Evolutionary conservation across 108 stramenopile genomes (phyloP), one percentile per base, ranked within the genome.

Genomic region (Nitzschia putrida): DNA sequence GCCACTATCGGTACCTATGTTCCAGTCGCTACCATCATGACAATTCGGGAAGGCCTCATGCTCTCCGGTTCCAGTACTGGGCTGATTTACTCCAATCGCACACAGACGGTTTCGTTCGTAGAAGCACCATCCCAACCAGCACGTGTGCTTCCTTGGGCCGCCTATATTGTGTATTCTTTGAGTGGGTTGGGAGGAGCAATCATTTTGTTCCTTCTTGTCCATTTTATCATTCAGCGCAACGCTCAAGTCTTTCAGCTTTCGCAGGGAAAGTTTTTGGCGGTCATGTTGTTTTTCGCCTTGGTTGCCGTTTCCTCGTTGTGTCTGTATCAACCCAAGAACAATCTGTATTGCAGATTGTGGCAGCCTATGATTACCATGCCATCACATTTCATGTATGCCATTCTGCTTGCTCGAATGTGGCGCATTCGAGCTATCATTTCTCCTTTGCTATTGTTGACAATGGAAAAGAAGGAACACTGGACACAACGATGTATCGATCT

Each of bases 321-420:
- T 49, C 29, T 74, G 10, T 53, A 64, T 18, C 20, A 57, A 47
- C 73, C 65, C 26, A 71, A 63, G 38, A 57, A 53, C 8, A 66
- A 74, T 40, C 7, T 47, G 10, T 67, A 58, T 25, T 74, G 73
- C 57, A 25, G 58, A 21, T 26, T 66, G 8, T 50, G 8, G 23
- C 29, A 43, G 20, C 73, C 73, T 7, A 13, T 74, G 41, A 68
- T 74, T 34, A 43, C 45, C 14, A 34, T 66, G 10, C 52, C 66
- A 7, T 22, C 54, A 25, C 73, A 74, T 40, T 21, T 68, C 29
- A 55, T 74, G 55, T 61, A 51, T 51, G 73, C 73, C 14, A 64
- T 74, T 51, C 16, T 60, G 66, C 53, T 74, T 9, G 59, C 66
- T 22, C 65, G 73, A n/a, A 53, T 74, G 65, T 74, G 73, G 73